Percentiles rank a stretch among this genome's conserved stretches.
These are phyloP conservation scores for Astrocystis sublimbata DNA, from an alignment of 495 filamentous ascomycete genomes.

Conservation along the genomic window DNA sequence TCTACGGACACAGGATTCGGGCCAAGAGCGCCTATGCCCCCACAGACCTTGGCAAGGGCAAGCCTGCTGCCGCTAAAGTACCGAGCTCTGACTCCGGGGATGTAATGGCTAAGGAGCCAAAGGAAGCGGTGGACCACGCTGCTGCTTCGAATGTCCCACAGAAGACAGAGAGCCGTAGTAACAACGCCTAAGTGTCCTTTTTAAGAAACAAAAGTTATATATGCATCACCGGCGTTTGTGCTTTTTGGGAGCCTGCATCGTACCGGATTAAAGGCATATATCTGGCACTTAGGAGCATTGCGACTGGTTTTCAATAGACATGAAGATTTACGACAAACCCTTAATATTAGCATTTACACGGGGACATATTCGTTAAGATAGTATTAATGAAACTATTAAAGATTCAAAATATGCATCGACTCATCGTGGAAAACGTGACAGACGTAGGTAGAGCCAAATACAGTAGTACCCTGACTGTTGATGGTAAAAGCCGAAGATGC, in stretches of 20 bases:
- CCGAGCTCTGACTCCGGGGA: conserved; percentile 23
- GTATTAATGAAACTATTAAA: neutral
- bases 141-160: conserved; percentile 27
- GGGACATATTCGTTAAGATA: neutral
- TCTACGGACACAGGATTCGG: conserved; percentile 65
- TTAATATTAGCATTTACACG: neutral
- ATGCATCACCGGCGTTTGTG: conserved; percentile 7
- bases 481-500: too few species aligned
- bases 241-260: conserved; percentile 5
- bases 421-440: too few species aligned
- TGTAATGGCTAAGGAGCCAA: conserved; percentile 22
- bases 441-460: too few species aligned
- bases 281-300: neutral
- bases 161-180: neutral
- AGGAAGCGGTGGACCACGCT: conserved; percentile 23
- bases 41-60: conserved; percentile 35
- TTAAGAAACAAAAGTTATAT: neutral
- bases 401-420: too few species aligned
- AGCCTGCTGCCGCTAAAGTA: conserved; percentile 10
- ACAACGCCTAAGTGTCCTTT: neutral
- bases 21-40: conserved; percentile 69
- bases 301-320: neutral
- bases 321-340: neutral
- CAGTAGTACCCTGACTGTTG: too few species aligned
- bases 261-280: neutral